Evolutionary conservation across 2,329 filamentous ascomycete genomes (phyloP), one percentile per base, ranked within the genome.

Genomic region (Sporothrix protearum): DNA sequence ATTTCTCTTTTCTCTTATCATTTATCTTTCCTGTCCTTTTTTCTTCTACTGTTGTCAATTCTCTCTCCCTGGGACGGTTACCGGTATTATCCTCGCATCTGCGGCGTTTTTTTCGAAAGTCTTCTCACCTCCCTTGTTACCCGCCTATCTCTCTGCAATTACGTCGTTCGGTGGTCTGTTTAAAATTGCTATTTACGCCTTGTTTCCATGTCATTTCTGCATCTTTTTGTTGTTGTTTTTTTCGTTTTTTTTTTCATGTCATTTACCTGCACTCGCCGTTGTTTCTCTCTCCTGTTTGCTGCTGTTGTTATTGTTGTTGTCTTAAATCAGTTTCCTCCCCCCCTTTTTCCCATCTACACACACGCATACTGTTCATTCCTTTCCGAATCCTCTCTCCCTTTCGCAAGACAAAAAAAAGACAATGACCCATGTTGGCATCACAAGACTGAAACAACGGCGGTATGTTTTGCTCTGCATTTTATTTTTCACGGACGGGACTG

Each of bases 361-460:
- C 22, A 30, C 30, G 19, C 28, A 28, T 55, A 55, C 22, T 68
- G 51, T 68, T 57, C 47, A 22, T 39, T 61, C 33, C 45, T 68
- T 45, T 71, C 57, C 16, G n/a, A 47, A 68, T 63, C 42, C n/a
- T 16, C 45, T 30, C 53, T 25, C 61, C 25, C 36, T n/a, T 45
- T 45, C 33, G 8, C 53, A 69, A 69, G 55, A 68, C 45, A 71
- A 77, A 76, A 78, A 77, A 67, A 30, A 28, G 78, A 77, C 76
- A 75, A 78, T 77, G 77, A 76, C 78, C 77, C 73, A 70, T 70
- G 68, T 79, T 80, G 78, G 42, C 42, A 47, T 47, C 78, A 79
- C 79, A 78, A 80, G 80, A 80, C 75, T 78, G 78, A 78, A 75
- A 77, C 76, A 76, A 77, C 72, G 78, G 78, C 73, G 78, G 78